phyloP scores from a whole-genome alignment of 345 rosid genomes.

The Mercurialis annua region DNA sequence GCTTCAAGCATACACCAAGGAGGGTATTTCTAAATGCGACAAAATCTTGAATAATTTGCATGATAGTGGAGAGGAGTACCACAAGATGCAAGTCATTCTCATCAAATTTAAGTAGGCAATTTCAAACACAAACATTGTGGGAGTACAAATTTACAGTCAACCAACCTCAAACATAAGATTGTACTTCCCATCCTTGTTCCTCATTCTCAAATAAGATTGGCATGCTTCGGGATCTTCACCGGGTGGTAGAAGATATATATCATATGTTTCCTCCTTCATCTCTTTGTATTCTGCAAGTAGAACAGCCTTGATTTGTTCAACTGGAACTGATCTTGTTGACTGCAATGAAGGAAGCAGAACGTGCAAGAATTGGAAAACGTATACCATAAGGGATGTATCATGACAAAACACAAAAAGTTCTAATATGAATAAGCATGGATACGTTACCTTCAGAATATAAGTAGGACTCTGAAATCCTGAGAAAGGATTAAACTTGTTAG shows the following conservation, averaged over 20 bases:
- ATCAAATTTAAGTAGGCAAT: background rate
- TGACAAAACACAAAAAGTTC: background rate
- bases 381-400: background rate
- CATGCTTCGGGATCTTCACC: conserved; percentile 99
- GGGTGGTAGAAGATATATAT: conserved; percentile 96
- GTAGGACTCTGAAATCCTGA: conserved; percentile 95
- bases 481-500: conserved; percentile 96
- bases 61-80: background rate
- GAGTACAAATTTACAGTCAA: conserved; percentile 21
- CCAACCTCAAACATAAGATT: conserved; percentile 98
- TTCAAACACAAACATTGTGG: conserved; percentile 9
- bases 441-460: conserved; percentile 82
- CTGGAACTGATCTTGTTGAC: conserved; percentile 71
- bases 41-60: background rate
- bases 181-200: conserved; percentile 98
- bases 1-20: too few species aligned
- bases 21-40: background rate
- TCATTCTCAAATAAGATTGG: conserved; percentile 96
- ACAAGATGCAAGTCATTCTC: conserved; percentile 4
- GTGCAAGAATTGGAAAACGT: conserved; percentile 15
- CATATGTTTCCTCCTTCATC: conserved; percentile 88
- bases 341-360: conserved; percentile 35
- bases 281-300: conserved; percentile 56
- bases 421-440: conserved; percentile 3
- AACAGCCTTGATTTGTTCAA: conserved; percentile 72